A percentile compares a stretch with the other conserved stretches of the same genome.
Evolutionary conservation across 768 basidiomycete species (phyloP).

Genomic region (Lactarius deliciosus): DNA sequence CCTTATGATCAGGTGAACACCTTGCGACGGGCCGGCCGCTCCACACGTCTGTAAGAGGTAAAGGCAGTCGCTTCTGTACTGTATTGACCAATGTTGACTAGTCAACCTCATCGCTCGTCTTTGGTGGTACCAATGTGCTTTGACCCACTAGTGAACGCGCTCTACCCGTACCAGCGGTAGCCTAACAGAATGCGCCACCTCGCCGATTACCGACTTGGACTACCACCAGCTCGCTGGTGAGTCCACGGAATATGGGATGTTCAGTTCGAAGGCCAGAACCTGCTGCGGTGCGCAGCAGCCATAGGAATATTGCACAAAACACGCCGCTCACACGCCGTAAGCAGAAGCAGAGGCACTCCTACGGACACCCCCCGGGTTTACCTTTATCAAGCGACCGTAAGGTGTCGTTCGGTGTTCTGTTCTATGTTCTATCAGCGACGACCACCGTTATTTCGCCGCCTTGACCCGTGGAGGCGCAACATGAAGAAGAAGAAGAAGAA

Average conservation of each 20-base stretch:
- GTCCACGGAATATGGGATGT: slow-evolving; percentile 36
- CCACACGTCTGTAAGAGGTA: slow-evolving; percentile 44
- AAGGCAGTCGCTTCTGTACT: slow-evolving; percentile 34
- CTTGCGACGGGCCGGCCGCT: slow-evolving; percentile 38
- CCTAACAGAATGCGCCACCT: slow-evolving; percentile 47
- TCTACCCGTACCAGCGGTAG: slow-evolving; percentile 36
- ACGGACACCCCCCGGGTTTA: slow-evolving; percentile 3
- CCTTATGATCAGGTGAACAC: slow-evolving; percentile 48
- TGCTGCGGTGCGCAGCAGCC: slow-evolving; percentile 31
- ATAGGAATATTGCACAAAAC: neutral
- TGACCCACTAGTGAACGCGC: slow-evolving; percentile 51
- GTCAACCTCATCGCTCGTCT: slow-evolving; percentile 37
- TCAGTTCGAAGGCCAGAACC: slow-evolving; percentile 37
- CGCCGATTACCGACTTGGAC: slow-evolving; percentile 26
- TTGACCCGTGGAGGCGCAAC: slow-evolving; percentile 9
- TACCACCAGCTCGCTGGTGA: neutral
- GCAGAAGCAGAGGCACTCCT: neutral
- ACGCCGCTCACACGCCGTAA: neutral
- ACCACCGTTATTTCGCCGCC: neutral
- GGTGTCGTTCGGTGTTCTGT: neutral
- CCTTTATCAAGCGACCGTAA: slow-evolving; percentile 6
- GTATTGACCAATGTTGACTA: slow-evolving; percentile 42
- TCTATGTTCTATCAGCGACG: slow-evolving; percentile 3
- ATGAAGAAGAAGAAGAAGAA: neutral
- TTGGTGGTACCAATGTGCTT: slow-evolving; percentile 39